Evolutionary conservation across 805 yeast genomes (phyloP).

Genomic region (Candida pseudofarinosa): DNA sequence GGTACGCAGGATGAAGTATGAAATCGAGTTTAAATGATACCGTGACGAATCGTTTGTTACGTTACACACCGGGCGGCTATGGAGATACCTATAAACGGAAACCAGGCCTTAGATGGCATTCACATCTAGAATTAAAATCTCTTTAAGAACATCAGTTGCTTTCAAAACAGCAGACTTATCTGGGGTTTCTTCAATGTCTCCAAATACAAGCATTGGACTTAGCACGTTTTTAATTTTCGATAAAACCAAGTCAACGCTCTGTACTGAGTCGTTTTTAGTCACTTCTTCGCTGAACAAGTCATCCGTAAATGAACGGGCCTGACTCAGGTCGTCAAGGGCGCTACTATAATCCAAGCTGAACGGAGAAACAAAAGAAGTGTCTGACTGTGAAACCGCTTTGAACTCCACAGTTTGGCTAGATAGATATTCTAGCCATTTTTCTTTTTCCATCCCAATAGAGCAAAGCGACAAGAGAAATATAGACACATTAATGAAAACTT

Average conservation of each 20-base stretch:
- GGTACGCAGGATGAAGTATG: background rate
- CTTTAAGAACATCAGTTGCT: constrained; percentile 1
- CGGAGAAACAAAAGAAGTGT: constrained; percentile 7
- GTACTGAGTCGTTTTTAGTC: background rate
- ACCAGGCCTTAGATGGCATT: background rate
- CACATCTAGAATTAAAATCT: background rate
- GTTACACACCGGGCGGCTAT: too few relatives aligned
- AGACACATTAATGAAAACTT: constrained; percentile 19
- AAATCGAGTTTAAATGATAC: background rate
- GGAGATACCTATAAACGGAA: too few relatives aligned
- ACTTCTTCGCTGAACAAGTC: constrained; percentile 6
- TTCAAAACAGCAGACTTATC: background rate
- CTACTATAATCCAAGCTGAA: constrained; percentile 27
- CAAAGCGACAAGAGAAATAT: constrained; percentile 15
- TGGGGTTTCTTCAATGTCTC: background rate
- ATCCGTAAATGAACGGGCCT: constrained; percentile 4
- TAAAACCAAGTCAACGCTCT: background rate
- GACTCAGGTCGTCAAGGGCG: constrained; percentile 17
- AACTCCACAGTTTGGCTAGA: background rate
- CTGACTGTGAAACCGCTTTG: background rate
- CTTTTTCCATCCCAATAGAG: constrained; percentile 12
- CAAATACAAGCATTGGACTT: background rate
- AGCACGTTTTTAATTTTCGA: constrained; percentile 1
- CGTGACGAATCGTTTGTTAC: too few relatives aligned
- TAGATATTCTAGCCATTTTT: constrained; percentile 21